These are phyloP conservation scores for Capsicum baccatum DNA, from an alignment of 257 asterid genomes.

Conservation along the genomic window DNA sequence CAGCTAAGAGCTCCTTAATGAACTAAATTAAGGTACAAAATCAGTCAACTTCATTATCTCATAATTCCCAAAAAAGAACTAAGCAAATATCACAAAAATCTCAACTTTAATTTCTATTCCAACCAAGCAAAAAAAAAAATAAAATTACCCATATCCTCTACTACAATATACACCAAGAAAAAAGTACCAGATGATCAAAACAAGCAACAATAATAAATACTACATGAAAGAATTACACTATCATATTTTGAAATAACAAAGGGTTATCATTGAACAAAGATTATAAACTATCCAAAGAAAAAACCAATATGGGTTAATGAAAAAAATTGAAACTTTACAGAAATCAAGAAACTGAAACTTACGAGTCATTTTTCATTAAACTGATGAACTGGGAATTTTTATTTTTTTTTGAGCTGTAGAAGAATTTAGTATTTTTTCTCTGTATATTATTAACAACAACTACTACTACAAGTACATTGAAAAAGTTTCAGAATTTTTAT, in stretches of 20 bases:
- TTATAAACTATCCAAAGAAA: background rate
- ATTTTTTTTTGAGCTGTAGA: background rate
- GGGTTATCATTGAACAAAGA: slow-evolving; percentile 12
- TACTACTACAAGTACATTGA: background rate
- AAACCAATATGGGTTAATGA: background rate
- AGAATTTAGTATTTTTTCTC: background rate
- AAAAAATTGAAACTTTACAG: background rate
- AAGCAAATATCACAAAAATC: background rate
- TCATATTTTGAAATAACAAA: background rate
- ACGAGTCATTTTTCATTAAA: background rate
- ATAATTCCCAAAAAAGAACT: background rate
- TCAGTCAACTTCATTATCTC: background rate
- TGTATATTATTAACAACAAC: background rate
- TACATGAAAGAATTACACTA: background rate
- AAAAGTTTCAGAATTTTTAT: background rate
- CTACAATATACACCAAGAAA: background rate
- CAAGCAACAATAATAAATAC: background rate
- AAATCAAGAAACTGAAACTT: background rate
- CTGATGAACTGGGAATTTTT: background rate
- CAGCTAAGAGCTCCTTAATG: background rate
- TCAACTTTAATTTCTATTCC: background rate
- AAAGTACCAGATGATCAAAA: background rate
- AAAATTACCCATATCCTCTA: background rate
- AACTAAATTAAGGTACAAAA: background rate
- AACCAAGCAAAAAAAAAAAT: background rate